phyloP scores from a whole-genome alignment of 1,139 yeast genomes.

The Lodderomyces orthopsilosis region DNA sequence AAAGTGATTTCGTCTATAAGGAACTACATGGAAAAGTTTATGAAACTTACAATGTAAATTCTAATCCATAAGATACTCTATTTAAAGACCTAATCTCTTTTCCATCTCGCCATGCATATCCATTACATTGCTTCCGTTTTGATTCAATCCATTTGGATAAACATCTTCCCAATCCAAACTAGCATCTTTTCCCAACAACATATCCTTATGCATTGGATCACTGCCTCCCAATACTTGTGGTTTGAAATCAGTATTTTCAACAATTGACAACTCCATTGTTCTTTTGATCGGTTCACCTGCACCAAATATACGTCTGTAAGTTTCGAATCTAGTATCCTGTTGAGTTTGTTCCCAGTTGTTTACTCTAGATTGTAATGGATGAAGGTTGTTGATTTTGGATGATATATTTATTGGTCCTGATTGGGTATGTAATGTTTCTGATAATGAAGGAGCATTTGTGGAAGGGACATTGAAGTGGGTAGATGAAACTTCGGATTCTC shows the following conservation, averaged over 20 bases:
- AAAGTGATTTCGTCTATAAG: not conserved
- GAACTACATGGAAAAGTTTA: not conserved
- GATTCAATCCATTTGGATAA: slow-evolving; percentile 53
- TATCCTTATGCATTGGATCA: slow-evolving; percentile 66
- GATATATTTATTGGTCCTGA: slow-evolving; percentile 63
- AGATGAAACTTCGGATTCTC: slow-evolving; percentile 42
- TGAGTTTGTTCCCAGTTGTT: slow-evolving; percentile 80
- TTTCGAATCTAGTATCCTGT: slow-evolving; percentile 67
- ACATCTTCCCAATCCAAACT: slow-evolving; percentile 92
- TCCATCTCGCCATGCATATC: slow-evolving; percentile 77
- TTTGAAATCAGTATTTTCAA: slow-evolving; percentile 68
- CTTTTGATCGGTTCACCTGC: slow-evolving; percentile 92
- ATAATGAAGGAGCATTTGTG: slow-evolving; percentile 59
- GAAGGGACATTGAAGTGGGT: slow-evolving; percentile 52
- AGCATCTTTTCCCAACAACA: slow-evolving; percentile 72
- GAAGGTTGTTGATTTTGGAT: slow-evolving; percentile 74
- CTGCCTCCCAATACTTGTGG: slow-evolving; percentile 67
- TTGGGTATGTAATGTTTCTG: slow-evolving; percentile 54
- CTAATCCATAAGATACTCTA: not conserved
- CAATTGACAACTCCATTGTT: slow-evolving; percentile 77
- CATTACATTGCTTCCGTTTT: slow-evolving; percentile 32
- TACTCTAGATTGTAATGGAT: slow-evolving; percentile 79
- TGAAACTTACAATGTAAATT: not conserved
- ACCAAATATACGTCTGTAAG: slow-evolving; percentile 81
- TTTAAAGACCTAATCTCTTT: slow-evolving; percentile 55